Conservation (phyloP, 805 yeast genomes). For the Zygosaccharomyces pseudorouxii region DNA sequence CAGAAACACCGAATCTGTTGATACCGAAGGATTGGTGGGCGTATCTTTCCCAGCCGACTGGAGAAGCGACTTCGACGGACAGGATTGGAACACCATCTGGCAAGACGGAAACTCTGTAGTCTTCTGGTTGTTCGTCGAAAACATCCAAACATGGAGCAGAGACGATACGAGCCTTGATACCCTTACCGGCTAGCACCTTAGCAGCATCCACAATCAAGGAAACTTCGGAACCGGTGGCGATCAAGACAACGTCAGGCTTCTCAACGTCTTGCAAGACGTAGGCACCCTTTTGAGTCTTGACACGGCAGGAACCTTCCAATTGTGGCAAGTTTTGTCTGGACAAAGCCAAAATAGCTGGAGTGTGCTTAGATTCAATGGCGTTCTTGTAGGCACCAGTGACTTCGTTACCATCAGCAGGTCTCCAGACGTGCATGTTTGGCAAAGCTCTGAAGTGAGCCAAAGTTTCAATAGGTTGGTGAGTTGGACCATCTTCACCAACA, state of each 20-base stretch:
- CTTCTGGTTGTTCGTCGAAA: constrained; percentile 76
- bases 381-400: constrained; percentile 74
- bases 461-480: constrained; percentile 89
- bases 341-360: constrained; percentile 72
- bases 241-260: constrained; percentile 66
- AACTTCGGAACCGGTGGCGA: constrained; percentile 93
- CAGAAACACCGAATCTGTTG: constrained; percentile 95
- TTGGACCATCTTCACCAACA: constrained; percentile 91
- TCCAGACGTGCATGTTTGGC: constrained; percentile 81
- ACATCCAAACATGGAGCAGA: constrained; percentile 91
- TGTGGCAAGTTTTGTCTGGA: constrained; percentile 90
- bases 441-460: constrained; percentile 80
- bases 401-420: constrained; percentile 93
- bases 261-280: constrained; percentile 62
- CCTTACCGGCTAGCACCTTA: constrained; percentile 54
- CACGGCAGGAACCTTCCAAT: constrained; percentile 85
- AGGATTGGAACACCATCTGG: constrained; percentile 93
- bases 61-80: constrained; percentile 89
- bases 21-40: constrained; percentile 96
- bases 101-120: constrained; percentile 78
- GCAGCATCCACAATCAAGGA: constrained; percentile 76
- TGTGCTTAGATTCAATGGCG: constrained; percentile 54
- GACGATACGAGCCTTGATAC: constrained; percentile 72
- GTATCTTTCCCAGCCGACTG: constrained; percentile 91
- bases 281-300: constrained; percentile 93